Conservation (phyloP, 2,329 filamentous ascomycete genomes). For the Hypoxylon sp. region DNA sequence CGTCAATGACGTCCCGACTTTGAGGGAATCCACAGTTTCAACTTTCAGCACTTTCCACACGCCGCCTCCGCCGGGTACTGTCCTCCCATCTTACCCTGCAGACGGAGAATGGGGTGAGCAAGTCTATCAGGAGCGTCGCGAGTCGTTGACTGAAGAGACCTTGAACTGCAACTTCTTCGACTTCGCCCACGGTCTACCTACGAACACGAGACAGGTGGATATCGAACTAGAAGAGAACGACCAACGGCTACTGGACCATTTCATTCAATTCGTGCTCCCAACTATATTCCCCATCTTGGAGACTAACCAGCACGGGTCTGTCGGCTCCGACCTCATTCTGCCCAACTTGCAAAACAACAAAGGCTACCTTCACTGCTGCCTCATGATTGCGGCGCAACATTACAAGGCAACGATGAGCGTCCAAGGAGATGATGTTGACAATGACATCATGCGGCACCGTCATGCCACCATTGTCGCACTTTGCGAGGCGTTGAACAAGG, state of each 20-base stretch:
- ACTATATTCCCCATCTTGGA: constrained; percentile 94
- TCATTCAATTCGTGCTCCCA: constrained; percentile 87
- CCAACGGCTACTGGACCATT: constrained; percentile 88
- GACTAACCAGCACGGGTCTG: constrained; percentile 86
- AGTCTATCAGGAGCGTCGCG: constrained; percentile 75
- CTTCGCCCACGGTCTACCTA: constrained; percentile 77
- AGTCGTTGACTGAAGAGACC: constrained; percentile 75
- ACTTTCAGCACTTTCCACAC: constrained; percentile 93
- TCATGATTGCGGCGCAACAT: constrained; percentile 93
- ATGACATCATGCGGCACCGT: constrained; percentile 92
- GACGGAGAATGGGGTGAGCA: constrained; percentile 80
- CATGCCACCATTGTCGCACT: constrained; percentile 89
- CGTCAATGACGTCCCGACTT: constrained; percentile 88
- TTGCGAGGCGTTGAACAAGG: constrained; percentile 82
- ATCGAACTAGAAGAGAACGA: constrained; percentile 91
- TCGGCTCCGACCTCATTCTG: constrained; percentile 84
- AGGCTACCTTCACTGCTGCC: constrained; percentile 93
- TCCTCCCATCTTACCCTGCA: constrained; percentile 71
- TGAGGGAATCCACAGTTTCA: constrained; percentile 87
- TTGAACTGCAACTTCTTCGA: constrained; percentile 86
- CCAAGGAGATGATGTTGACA: constrained; percentile 80
- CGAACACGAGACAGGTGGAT: constrained; percentile 74
- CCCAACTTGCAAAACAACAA: constrained; percentile 92
- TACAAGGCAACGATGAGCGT: constrained; percentile 81
- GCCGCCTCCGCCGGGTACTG: constrained; percentile 77